Base-by-base conservation (phyloP, 2,329 filamentous ascomycete species). In the Colletotrichum zoysiae region DNA sequence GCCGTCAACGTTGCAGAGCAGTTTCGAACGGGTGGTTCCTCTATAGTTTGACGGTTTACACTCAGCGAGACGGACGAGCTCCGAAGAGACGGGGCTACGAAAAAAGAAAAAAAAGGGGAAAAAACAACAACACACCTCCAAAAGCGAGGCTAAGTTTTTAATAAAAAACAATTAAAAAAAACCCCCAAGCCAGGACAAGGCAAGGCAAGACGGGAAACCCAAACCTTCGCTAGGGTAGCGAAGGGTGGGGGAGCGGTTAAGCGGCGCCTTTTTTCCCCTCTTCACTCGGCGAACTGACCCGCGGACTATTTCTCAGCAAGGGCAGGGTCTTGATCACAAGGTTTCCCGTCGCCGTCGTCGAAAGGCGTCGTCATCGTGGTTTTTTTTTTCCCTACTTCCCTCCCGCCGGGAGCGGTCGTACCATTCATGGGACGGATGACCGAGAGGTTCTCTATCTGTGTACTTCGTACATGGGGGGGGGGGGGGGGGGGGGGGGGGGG, bases 21-120 rank as follows among this genome's bases (percentile, higher is more conserved):
- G 55, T 66, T 66, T 70, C 67, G 67, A 60, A 65, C 67, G n/a
- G 23, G 67, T 55, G 53, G 67, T 26, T 3, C 42, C 42, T 30
- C 44, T 35, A 1, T 7, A 55, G 33, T 35, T 48, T 3, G 30
- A 23, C 42, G 38, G 18, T 46, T 44, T 20, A 11, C 57, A 46
- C 9, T 20, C 20, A 20, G 7, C 30, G 30, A 44, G 57, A 48
- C 14, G 58, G 30, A 8, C 12, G 51, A n/a, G 16, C 48, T 51
- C 48, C 8, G 30, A 14, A 16, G 30, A n/a, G 18, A 44, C 16
- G 8, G 7, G 42, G 16, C 5, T 12, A 11, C 11, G 38, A 11
- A 46, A 9, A 8, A n/a, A 0, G 9, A 7, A 46, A n/a, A 11
- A 5, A n/a, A 6, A n/a, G 1, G 7, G 16, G 18, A 1, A 6